Evolutionary conservation across 2,329 filamentous ascomycete genomes (phyloP).

Genomic region (Colletotrichum eremochloae): DNA sequence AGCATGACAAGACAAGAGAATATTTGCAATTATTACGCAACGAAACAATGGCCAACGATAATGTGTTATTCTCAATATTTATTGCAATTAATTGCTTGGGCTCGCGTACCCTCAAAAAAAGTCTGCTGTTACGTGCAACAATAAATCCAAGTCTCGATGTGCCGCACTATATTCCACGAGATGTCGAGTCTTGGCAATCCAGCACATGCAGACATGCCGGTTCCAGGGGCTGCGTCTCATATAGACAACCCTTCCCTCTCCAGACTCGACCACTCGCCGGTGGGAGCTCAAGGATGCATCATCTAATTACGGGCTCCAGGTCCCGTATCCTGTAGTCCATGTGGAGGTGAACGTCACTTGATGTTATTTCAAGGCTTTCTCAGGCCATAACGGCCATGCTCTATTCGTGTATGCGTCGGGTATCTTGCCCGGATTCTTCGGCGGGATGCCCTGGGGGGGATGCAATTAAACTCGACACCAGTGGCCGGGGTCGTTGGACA

Average conservation of each 20-base stretch:
- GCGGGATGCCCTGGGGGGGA: slow-evolving; percentile 3
- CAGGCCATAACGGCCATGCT: not conserved
- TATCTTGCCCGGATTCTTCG: not conserved
- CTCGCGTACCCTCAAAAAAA: not conserved
- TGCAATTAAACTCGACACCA: slow-evolving; percentile 5
- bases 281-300: not conserved
- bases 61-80: not conserved
- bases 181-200: slow-evolving; percentile 28
- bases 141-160: not conserved
- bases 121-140: not conserved
- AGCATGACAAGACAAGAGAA: no score
- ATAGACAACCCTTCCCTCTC: slow-evolving; percentile 21
- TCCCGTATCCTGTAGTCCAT: not conserved
- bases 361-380: not conserved
- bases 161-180: slow-evolving; percentile 25
- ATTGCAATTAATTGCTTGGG: no score
- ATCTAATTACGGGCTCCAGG: slow-evolving; percentile 1
- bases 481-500: not conserved
- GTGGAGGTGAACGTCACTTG: not conserved
- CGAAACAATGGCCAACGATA: not conserved
- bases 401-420: not conserved
- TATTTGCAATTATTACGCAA: not conserved
- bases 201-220: not conserved
- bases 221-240: slow-evolving; percentile 30
- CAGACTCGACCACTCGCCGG: slow-evolving; percentile 3